Evolutionary conservation across 805 yeast genomes (phyloP).

Genomic region (Scheffersomyces lignosus): DNA sequence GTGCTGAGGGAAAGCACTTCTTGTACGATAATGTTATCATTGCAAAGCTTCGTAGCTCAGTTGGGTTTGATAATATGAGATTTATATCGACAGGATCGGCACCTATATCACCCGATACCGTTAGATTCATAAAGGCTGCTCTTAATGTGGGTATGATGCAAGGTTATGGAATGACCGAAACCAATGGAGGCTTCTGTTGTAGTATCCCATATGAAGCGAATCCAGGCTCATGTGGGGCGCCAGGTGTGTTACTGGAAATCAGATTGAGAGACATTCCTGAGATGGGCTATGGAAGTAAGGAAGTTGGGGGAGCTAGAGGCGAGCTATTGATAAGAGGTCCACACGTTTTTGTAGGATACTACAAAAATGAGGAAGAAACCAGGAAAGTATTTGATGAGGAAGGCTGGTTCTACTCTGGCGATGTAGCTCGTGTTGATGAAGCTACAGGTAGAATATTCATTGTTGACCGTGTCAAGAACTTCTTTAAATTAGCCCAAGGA

Average conservation of each 20-base stretch:
- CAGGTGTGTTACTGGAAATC: constrained; percentile 14
- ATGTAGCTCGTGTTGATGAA: constrained; percentile 28
- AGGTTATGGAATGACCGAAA: not conserved
- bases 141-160: constrained; percentile 13
- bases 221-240: constrained; percentile 22
- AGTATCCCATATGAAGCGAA: constrained; percentile 12
- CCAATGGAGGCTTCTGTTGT: constrained; percentile 9
- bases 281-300: constrained; percentile 18
- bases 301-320: constrained; percentile 29
- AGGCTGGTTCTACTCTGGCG: constrained; percentile 61
- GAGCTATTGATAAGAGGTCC: constrained; percentile 58
- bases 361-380: constrained; percentile 48
- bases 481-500: constrained; percentile 40
- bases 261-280: constrained; percentile 14
- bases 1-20: constrained; percentile 1
- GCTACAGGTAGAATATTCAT: constrained; percentile 36
- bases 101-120: constrained; percentile 16
- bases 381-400: constrained; percentile 41
- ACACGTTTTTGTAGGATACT: constrained; percentile 52
- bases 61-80: constrained; percentile 8
- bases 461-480: constrained; percentile 49
- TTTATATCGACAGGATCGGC: constrained; percentile 24
- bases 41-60: constrained; percentile 3
- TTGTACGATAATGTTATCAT: constrained; percentile 9
- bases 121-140: constrained; percentile 17